Conservation (phyloP, 257 asterid genomes). For the Solanum megistacrolobum region DNA sequence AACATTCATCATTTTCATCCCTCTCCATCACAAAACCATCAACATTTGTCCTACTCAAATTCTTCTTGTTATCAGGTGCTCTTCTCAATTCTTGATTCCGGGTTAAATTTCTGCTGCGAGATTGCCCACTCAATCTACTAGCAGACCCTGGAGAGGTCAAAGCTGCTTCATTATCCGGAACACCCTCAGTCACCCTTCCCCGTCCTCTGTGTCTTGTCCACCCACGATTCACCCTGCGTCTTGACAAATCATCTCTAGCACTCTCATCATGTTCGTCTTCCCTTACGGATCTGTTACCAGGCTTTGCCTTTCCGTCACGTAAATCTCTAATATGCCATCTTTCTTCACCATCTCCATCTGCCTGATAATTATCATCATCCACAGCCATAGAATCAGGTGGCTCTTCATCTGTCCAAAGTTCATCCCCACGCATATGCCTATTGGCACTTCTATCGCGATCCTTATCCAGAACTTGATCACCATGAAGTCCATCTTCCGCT, state of each 20-base stretch:
- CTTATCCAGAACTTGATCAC: slow-evolving; percentile 28
- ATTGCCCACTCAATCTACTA: slow-evolving; percentile 52
- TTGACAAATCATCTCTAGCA: slow-evolving; percentile 55
- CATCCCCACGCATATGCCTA: slow-evolving; percentile 46
- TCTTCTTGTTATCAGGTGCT: slow-evolving; percentile 45
- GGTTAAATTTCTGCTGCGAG: slow-evolving; percentile 40
- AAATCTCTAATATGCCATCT: slow-evolving; percentile 39
- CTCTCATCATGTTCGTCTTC: slow-evolving; percentile 75
- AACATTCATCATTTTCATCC: slow-evolving; percentile 84
- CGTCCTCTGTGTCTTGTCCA: slow-evolving; percentile 50
- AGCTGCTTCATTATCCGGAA: slow-evolving; percentile 51
- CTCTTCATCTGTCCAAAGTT: slow-evolving; percentile 54
- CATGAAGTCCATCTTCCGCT: slow-evolving; percentile 30
- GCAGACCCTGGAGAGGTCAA: slow-evolving; percentile 67
- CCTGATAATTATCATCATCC: slow-evolving; percentile 37
- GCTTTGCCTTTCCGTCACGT: slow-evolving; percentile 48
- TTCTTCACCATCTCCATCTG: slow-evolving; percentile 58
- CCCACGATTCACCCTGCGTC: slow-evolving; percentile 59
- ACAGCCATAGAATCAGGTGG: slow-evolving; percentile 32
- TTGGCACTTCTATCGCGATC: slow-evolving; percentile 34
- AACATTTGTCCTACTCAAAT: slow-evolving; percentile 16
- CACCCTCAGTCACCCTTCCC: slow-evolving; percentile 58
- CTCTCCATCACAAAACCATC: slow-evolving; percentile 47
- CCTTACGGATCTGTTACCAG: slow-evolving; percentile 47
- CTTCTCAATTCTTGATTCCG: slow-evolving; percentile 45